Evolutionary conservation across 2,329 filamentous ascomycete genomes (phyloP).

Genomic region (Dactylonectria estremocensis): DNA sequence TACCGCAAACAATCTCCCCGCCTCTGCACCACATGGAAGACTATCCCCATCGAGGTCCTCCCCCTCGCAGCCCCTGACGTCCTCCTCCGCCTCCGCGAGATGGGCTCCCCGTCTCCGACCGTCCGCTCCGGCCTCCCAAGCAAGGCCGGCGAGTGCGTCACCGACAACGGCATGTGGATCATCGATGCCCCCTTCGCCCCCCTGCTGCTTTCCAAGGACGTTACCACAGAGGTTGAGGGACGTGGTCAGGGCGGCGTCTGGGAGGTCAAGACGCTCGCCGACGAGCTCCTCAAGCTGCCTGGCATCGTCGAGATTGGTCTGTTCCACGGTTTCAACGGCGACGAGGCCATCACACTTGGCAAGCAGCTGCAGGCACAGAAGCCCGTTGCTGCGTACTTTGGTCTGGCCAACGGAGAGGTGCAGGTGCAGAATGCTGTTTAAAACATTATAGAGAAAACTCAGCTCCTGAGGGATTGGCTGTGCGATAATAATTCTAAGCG

Average conservation of each 20-base stretch:
- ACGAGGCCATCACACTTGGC: conserved; percentile 69
- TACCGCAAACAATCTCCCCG: conserved; percentile 89
- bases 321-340: conserved; percentile 87
- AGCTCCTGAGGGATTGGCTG: background rate
- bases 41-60: conserved; percentile 93
- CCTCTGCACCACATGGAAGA: conserved; percentile 83
- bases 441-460: conserved; percentile 5
- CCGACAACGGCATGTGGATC: conserved; percentile 78
- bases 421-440: conserved; percentile 51
- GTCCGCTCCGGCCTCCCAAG: conserved; percentile 81
- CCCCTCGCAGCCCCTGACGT: conserved; percentile 87
- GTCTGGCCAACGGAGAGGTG: conserved; percentile 83
- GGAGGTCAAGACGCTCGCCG: conserved; percentile 84
- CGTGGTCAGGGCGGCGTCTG: conserved; percentile 73
- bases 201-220: conserved; percentile 75
- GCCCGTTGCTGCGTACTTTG: conserved; percentile 95
- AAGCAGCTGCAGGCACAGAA: conserved; percentile 84
- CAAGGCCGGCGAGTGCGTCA: conserved; percentile 84
- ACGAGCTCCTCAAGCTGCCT: conserved; percentile 83
- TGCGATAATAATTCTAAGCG: conserved; percentile 3
- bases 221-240: conserved; percentile 64
- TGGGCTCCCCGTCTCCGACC: conserved; percentile 81
- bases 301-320: conserved; percentile 94
- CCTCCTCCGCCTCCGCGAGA: conserved; percentile 76
- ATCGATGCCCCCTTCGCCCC: conserved; percentile 91